A percentile compares a stretch with the other conserved stretches of the same genome.
Evolutionary conservation across 805 yeast species (phyloP).

Genomic region (Tetrapisispora taiwanensis): DNA sequence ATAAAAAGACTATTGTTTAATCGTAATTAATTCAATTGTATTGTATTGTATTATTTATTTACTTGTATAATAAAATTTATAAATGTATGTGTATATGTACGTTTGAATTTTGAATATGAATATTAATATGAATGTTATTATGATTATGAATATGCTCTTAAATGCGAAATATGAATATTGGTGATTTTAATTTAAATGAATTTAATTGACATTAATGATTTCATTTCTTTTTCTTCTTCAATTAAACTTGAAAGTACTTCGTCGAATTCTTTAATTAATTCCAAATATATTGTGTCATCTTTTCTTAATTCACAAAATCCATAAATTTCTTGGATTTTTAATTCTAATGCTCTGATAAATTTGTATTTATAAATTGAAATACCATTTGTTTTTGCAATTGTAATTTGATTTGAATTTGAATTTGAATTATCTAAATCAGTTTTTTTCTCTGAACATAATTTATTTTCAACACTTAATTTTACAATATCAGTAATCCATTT

Average conservation of each 20-base stretch:
- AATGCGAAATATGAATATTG: background rate
- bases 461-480: constrained; percentile 19
- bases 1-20: no score
- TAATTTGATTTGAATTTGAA: background rate
- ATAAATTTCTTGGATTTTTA: constrained; percentile 16
- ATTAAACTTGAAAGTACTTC: constrained; percentile 10
- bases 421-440: background rate
- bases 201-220: constrained; percentile 21
- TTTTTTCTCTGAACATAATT: constrained; percentile 9
- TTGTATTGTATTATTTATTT: no score
- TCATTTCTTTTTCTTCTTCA: constrained; percentile 19
- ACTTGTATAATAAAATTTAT: no score
- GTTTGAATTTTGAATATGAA: no score
- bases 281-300: constrained; percentile 2
- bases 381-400: background rate
- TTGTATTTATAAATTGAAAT: constrained; percentile 17
- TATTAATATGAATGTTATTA: background rate
- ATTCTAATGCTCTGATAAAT: constrained; percentile 22
- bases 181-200: constrained; percentile 9
- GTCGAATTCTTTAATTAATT: constrained; percentile 10
- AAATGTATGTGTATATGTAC: background rate
- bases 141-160: background rate
- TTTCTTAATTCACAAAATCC: constrained; percentile 5
- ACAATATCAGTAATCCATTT: constrained; percentile 16
- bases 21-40: no score